phyloP scores from a whole-genome alignment of 805 yeast species.

The Metschnikowia shivogae region DNA sequence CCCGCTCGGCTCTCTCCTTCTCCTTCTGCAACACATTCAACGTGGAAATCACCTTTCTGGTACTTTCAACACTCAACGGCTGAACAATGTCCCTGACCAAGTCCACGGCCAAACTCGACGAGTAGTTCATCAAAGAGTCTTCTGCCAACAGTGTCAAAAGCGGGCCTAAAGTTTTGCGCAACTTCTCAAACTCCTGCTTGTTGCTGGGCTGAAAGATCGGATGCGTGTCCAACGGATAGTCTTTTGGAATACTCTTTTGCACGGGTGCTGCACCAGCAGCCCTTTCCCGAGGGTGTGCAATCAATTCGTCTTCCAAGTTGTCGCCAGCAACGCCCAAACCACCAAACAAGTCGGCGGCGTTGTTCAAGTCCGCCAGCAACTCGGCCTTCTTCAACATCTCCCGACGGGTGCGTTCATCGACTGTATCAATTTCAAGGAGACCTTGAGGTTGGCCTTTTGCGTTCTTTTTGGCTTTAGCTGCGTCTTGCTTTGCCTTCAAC shows the following conservation, averaged over 20 bases:
- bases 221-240: conserved; percentile 61
- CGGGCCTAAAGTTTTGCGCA: conserved; percentile 67
- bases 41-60: conserved; percentile 82
- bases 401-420: conserved; percentile 70
- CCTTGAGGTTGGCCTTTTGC: conserved; percentile 36
- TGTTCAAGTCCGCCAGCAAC: conserved; percentile 78
- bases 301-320: conserved; percentile 30
- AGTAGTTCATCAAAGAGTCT: conserved; percentile 60
- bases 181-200: conserved; percentile 68
- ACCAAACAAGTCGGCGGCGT: conserved; percentile 89
- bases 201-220: conserved; percentile 83
- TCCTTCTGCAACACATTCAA: conserved; percentile 76
- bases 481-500: conserved; percentile 38
- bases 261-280: conserved; percentile 33
- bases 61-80: conserved; percentile 77
- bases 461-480: conserved; percentile 46
- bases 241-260: conserved; percentile 42
- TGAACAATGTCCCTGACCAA: conserved; percentile 77
- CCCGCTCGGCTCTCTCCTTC: conserved; percentile 87
- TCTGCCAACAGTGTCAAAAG: conserved; percentile 58
- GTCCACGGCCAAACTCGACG: conserved; percentile 76
- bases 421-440: conserved; percentile 55
- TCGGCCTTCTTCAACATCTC: conserved; percentile 79
- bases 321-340: conserved; percentile 53
- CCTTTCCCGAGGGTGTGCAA: conserved; percentile 51